Evolutionary conservation across 2,329 filamentous ascomycete genomes (phyloP).

Genomic region (Penicillium griseofulvum): DNA sequence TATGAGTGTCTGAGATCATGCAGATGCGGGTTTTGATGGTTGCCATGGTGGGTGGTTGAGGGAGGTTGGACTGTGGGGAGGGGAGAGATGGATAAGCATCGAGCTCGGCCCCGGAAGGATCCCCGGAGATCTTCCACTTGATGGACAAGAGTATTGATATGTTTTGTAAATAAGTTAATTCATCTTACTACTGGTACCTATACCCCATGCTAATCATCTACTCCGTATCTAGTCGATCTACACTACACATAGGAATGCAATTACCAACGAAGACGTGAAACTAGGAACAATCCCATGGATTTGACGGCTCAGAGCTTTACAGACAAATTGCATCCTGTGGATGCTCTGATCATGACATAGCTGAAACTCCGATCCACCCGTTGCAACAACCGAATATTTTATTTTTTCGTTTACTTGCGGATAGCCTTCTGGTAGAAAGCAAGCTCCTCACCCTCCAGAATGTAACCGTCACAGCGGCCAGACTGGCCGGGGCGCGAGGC

Average conservation of each 20-base stretch:
- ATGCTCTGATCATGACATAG: constrained; percentile 38
- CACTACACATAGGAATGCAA: constrained; percentile 2
- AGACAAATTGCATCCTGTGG: constrained; percentile 34
- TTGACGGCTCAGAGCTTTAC: constrained; percentile 40
- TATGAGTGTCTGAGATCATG: constrained; percentile 47
- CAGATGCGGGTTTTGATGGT: constrained; percentile 41
- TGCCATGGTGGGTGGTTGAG: constrained; percentile 9
- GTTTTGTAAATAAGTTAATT: not conserved
- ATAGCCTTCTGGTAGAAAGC: constrained; percentile 99
- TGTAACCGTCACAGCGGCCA: constrained; percentile 93
- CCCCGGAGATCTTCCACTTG: not conserved
- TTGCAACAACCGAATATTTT: constrained; percentile 28
- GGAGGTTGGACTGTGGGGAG: constrained; percentile 2
- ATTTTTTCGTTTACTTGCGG: constrained; percentile 74
- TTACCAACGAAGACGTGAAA: constrained; percentile 20
- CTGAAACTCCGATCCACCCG: constrained; percentile 41
- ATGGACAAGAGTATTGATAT: not conserved
- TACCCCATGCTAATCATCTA: not conserved
- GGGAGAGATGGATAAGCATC: not conserved
- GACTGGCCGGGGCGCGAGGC: constrained; percentile 94
- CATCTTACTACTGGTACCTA: no score
- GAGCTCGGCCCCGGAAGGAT: not conserved
- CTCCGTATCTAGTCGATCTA: not conserved
- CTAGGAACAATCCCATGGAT: constrained; percentile 37
- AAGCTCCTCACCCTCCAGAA: constrained; percentile 98